Base-by-base conservation (phyloP, 345 rosid genomes). In the Angophora floribunda region DNA sequence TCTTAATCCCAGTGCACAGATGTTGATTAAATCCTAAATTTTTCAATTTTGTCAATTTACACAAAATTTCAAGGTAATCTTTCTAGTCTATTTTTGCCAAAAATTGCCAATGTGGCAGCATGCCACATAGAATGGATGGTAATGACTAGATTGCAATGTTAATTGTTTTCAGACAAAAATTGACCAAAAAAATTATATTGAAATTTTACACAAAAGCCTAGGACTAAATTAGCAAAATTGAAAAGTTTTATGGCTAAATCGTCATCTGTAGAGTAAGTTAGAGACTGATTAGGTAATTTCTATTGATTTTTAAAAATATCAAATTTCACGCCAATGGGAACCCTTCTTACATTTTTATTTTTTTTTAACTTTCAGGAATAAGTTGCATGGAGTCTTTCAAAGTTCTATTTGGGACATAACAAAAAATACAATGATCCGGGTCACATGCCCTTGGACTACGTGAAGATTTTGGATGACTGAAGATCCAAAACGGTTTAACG, bases 121-220 rank as follows among this genome's bases (percentile, higher is more conserved):
- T 8, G 22, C 49, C 44, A 70, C 26, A 36, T 70, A 0, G 13
- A 7, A 4, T 2, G 13, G 24, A 4, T 1, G 2, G 5, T 0
- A 19, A 30, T n/a, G 78, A 14, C 4, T 14, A 9, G 21, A 3
- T 19, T 1, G 2, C 7, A 24, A 32, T 2, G 11, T 8, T 3
- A 5, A 3, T 10, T 0, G 32, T 17, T 0, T 67, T 9, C 0
- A 3, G 4, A 10, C 7, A 2, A 17, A 70, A 70, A 70, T 70
- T 9, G 7, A 5, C 19, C 21, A 4, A 11, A 70, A 1, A 36
- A 22, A 16, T 7, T 17, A 17, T 0, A 36, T 17, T 30, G 0
- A 4, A 70, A 32, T 17, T 70, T 36, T 4, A 0, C 2, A 1
- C 1, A 13, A 36, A 70, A 0, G 0, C 6, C 1, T 9, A 36